Conservation (phyloP, 2,329 filamentous ascomycete genomes). For the Diplodia mutila region DNA sequence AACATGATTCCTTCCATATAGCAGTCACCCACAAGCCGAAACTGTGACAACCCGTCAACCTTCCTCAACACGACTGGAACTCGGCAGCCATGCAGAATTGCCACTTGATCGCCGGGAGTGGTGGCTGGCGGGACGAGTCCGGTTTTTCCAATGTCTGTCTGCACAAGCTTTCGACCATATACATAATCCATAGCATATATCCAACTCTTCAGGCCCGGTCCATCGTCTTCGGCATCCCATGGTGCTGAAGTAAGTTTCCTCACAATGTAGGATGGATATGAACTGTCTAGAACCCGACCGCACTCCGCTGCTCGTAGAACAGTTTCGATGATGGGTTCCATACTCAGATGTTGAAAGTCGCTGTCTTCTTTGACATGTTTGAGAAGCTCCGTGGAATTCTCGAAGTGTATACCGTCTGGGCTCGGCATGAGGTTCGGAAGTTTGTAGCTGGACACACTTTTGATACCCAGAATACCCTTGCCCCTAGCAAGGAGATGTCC, state of each 20-base stretch:
- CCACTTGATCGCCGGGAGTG: neutral
- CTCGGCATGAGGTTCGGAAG: neutral
- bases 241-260: no score
- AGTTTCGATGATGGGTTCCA: no score
- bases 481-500: neutral
- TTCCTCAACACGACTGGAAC: neutral
- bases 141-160: neutral
- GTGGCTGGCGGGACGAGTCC: neutral
- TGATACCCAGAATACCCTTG: neutral
- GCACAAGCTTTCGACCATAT: neutral
- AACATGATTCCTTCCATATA: neutral
- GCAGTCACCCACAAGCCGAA: neutral
- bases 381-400: neutral
- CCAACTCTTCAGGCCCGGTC: neutral
- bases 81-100: neutral
- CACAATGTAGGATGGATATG: no score
- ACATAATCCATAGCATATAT: neutral
- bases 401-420: neutral
- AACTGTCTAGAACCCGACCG: no score
- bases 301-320: no score
- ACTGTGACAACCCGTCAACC: neutral
- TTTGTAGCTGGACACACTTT: neutral
- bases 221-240: no score
- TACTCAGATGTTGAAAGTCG: neutral
- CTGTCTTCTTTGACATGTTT: neutral